phyloP scores from a whole-genome alignment of 2,329 filamentous ascomycete genomes.

The Bipolaris zeicola region DNA sequence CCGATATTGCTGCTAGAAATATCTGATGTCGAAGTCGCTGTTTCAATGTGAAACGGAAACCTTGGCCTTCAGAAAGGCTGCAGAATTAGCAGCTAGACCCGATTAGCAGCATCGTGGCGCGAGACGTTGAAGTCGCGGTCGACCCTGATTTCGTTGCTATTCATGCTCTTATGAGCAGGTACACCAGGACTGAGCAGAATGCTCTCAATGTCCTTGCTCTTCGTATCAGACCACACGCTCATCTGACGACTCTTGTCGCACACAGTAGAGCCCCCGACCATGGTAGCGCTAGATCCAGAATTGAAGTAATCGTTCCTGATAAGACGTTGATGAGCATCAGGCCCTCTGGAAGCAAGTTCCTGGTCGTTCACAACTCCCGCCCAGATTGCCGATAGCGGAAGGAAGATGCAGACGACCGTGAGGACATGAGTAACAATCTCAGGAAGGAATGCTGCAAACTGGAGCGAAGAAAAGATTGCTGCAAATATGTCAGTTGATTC shows the following conservation, averaged over 20 bases:
- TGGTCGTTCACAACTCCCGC: constrained; percentile 51
- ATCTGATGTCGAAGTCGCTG: not conserved
- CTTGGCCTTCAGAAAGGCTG: not conserved
- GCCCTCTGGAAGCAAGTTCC: constrained; percentile 23
- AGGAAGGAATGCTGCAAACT: constrained; percentile 58
- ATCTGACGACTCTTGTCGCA: constrained; percentile 28
- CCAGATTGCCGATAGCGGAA: constrained; percentile 72
- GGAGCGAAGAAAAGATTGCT: constrained; percentile 66
- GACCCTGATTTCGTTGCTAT: constrained; percentile 27
- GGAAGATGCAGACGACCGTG: constrained; percentile 65
- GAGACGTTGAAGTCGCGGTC: constrained; percentile 32
- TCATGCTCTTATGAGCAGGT: constrained; percentile 7
- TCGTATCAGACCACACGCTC: constrained; percentile 24
- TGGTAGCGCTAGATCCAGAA: constrained; percentile 10
- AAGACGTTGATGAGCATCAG: constrained; percentile 36
- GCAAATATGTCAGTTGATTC: constrained; percentile 23
- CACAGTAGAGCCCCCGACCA: constrained; percentile 14
- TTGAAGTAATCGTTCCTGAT: constrained; percentile 32
- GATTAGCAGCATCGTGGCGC: constrained; percentile 15
- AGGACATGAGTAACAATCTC: constrained; percentile 62
- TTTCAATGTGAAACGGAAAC: not conserved
- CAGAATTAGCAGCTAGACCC: constrained; percentile 3
- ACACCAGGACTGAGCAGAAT: constrained; percentile 7
- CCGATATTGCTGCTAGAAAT: not conserved
- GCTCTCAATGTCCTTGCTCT: constrained; percentile 24